Evolutionary conservation across 805 yeast genomes (phyloP).

Genomic region (Lipomyces spencermartinsiae): DNA sequence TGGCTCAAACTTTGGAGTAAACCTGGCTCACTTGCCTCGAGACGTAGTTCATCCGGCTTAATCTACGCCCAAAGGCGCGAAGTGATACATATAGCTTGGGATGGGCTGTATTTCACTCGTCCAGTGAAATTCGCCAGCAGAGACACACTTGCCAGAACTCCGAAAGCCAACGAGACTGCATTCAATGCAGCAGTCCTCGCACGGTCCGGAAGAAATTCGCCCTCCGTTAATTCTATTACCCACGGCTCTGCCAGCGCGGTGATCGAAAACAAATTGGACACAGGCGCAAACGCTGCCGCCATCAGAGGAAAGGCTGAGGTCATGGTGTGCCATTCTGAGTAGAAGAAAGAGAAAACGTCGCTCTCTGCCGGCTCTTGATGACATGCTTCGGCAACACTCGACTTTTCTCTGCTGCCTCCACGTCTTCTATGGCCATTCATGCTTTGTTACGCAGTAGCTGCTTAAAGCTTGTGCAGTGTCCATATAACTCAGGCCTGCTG

Average conservation of each 20-base stretch:
- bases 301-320: slow-evolving; percentile 76
- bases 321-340: slow-evolving; percentile 61
- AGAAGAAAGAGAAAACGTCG: not conserved
- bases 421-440: not conserved
- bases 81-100: slow-evolving; percentile 66
- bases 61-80: too few species aligned
- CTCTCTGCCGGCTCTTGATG: not conserved
- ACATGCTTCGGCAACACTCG: not conserved
- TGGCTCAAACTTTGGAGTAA: too few species aligned
- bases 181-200: slow-evolving; percentile 61
- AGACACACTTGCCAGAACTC: slow-evolving; percentile 71
- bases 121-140: slow-evolving; percentile 72
- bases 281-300: slow-evolving; percentile 79
- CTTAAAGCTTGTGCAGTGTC: not conserved
- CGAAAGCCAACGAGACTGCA: slow-evolving; percentile 66
- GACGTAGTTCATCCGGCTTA: too few species aligned
- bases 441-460: not conserved
- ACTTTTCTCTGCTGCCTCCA: not conserved
- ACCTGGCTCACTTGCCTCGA: too few species aligned
- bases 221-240: slow-evolving; percentile 49
- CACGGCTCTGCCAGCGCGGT: slow-evolving; percentile 75
- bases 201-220: slow-evolving; percentile 44
- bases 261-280: slow-evolving; percentile 74
- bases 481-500: not conserved
- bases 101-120: slow-evolving; percentile 59